These are phyloP conservation scores for Cyclospora cayetanensis DNA, from an alignment of 169 alveolate genomes.

Conservation along the genomic window DNA sequence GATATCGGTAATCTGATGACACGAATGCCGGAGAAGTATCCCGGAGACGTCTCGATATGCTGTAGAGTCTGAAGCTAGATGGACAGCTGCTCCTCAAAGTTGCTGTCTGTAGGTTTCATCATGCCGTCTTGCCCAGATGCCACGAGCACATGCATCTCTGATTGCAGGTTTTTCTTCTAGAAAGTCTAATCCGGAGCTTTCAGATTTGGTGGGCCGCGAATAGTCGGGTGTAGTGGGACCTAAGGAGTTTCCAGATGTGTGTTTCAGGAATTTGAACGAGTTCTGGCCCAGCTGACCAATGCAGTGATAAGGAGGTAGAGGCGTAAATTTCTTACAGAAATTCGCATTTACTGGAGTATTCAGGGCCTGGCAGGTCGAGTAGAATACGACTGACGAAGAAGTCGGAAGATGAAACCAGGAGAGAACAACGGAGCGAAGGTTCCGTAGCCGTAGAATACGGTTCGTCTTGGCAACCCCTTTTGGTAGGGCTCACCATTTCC, in stretches of 20 bases:
- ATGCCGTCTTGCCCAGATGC: not conserved
- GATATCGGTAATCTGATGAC: not conserved
- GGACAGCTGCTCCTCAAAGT: constrained; percentile 4
- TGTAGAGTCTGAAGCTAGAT: not conserved
- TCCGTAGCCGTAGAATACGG: not conserved
- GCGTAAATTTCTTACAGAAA: not conserved
- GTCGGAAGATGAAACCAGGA: not conserved
- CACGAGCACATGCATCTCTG: not conserved
- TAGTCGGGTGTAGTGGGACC: too few species aligned
- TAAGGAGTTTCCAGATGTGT: not conserved
- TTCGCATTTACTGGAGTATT: too few species aligned
- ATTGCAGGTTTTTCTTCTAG: not conserved
- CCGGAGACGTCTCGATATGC: not conserved
- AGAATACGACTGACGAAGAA: not conserved
- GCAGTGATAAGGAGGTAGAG: not conserved
- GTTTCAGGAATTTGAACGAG: not conserved
- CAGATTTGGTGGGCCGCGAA: not conserved
- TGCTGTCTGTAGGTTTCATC: not conserved
- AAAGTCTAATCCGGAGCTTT: not conserved
- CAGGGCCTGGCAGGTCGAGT: not conserved
- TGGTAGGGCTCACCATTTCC: not conserved
- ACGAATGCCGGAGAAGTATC: not conserved
- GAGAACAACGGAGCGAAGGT: not conserved
- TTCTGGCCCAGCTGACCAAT: not conserved
- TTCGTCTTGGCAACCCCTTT: constrained; percentile 9